A percentile compares a stretch with the other conserved stretches of the same genome.
These are phyloP conservation scores for Periconia sp. DNA, from an alignment of 2,329 filamentous ascomycete species.

Conservation along the genomic window DNA sequence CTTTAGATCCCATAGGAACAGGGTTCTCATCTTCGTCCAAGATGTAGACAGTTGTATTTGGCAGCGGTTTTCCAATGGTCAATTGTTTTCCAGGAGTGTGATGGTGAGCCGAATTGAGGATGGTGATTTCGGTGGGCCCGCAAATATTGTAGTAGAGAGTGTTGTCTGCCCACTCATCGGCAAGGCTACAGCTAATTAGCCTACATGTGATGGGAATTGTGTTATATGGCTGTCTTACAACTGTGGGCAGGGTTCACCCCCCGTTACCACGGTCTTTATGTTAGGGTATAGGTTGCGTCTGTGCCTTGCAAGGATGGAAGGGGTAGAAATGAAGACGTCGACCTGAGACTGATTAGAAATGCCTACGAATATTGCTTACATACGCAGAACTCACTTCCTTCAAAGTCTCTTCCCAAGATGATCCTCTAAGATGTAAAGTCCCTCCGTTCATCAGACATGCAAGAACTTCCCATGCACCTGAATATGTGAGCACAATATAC, in stretches of 20 bases:
- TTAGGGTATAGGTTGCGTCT: slow-evolving; percentile 55
- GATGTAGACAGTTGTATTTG: slow-evolving; percentile 64
- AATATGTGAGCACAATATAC: too few species aligned
- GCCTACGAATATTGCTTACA: too few species aligned
- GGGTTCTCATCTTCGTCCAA: slow-evolving; percentile 56
- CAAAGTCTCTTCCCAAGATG: slow-evolving; percentile 57
- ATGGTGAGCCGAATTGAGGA: slow-evolving; percentile 63
- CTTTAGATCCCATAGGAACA: slow-evolving; percentile 56
- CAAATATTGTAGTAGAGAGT: slow-evolving; percentile 58
- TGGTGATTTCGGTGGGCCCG: slow-evolving; percentile 66
- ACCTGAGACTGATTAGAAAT: too few species aligned
- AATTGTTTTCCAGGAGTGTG: slow-evolving; percentile 56
- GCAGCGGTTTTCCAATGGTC: slow-evolving; percentile 62
- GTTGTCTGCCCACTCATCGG: slow-evolving; percentile 61
- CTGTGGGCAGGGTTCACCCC: slow-evolving; percentile 60
- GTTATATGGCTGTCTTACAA: slow-evolving; percentile 39
- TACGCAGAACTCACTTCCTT: slow-evolving; percentile 53
- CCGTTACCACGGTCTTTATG: slow-evolving; percentile 60
- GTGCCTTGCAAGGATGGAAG: slow-evolving; percentile 61
- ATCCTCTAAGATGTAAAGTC: slow-evolving; percentile 60
- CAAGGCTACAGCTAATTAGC: slow-evolving; percentile 47
- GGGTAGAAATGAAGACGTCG: slow-evolving; percentile 62
- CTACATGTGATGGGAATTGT: not conserved
- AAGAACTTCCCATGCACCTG: slow-evolving; percentile 67
- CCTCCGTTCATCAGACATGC: slow-evolving; percentile 64